phyloP scores from a whole-genome alignment of 352 stramenopile species.

The Bremia lactucae region DNA sequence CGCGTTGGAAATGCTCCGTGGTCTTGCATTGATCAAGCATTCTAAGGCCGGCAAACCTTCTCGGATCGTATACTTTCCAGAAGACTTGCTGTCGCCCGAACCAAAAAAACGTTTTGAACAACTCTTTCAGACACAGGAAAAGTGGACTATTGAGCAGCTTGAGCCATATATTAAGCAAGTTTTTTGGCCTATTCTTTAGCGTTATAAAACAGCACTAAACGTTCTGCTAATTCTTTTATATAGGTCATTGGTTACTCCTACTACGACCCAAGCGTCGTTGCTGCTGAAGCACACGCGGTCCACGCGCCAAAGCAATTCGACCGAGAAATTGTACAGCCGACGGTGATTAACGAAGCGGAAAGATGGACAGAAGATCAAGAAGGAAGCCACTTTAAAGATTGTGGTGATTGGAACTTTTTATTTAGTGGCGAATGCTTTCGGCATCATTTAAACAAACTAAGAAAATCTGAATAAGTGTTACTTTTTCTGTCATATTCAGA shows the following conservation, averaged over 20 bases:
- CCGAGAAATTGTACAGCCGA: conserved; percentile 68
- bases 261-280: conserved; percentile 61
- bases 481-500: too few relatives aligned
- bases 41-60: conserved; percentile 28
- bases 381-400: too few relatives aligned
- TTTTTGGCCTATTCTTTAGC: not conserved
- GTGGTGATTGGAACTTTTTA: too few relatives aligned
- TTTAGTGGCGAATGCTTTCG: too few relatives aligned
- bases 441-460: too few relatives aligned
- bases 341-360: too few relatives aligned
- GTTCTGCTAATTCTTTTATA: not conserved
- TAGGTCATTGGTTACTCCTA: conserved; percentile 51
- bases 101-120: conserved; percentile 67
- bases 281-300: conserved; percentile 75
- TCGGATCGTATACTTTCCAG: conserved; percentile 54
- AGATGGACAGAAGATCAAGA: too few relatives aligned
- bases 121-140: conserved; percentile 72
- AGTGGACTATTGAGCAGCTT: conserved; percentile 72
- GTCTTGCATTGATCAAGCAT: conserved; percentile 42
- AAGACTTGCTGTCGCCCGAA: conserved; percentile 52
- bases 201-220: conserved; percentile 1
- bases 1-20: conserved; percentile 50
- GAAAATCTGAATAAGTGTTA: too few relatives aligned
- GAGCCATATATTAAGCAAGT: conserved; percentile 76
- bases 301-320: conserved; percentile 60